A percentile compares a stretch with the other conserved stretches of the same genome.
These are phyloP conservation scores for Penicillium robsamsonii DNA, from an alignment of 495 filamentous ascomycete genomes.

Conservation along the genomic window DNA sequence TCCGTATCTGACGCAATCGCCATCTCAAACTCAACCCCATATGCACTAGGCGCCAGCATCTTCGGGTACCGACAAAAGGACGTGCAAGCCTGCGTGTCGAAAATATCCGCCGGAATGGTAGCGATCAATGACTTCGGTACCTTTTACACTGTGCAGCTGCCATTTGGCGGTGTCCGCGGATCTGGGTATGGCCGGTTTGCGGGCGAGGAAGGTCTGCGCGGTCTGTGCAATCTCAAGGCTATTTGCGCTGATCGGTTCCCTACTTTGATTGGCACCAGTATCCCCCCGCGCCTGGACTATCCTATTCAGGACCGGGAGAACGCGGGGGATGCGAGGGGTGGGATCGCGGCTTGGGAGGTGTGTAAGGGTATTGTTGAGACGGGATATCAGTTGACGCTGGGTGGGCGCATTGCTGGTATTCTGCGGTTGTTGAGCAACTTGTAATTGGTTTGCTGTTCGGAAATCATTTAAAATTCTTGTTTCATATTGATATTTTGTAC, in stretches of 20 bases:
- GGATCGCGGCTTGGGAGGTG: constrained; percentile 55
- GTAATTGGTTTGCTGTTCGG: constrained; percentile 14
- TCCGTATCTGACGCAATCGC: constrained; percentile 59
- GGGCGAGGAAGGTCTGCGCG: constrained; percentile 81
- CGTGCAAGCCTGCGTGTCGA: constrained; percentile 58
- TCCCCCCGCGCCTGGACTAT: constrained; percentile 77
- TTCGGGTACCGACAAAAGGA: constrained; percentile 59
- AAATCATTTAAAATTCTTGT: background rate
- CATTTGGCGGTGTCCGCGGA: constrained; percentile 84
- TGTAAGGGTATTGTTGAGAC: constrained; percentile 61
- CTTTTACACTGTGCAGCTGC: constrained; percentile 88
- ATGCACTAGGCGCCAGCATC: constrained; percentile 78
- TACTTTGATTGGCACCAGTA: constrained; percentile 60
- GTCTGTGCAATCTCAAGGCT: constrained; percentile 81
- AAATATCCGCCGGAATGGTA: constrained; percentile 83
- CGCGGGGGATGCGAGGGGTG: constrained; percentile 46
- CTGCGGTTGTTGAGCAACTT: constrained; percentile 48
- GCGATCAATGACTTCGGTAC: constrained; percentile 91
- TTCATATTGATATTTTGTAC: background rate
- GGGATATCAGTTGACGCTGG: constrained; percentile 56
- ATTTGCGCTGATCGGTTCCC: constrained; percentile 74
- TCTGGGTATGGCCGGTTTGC: constrained; percentile 94
- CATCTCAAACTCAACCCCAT: constrained; percentile 74
- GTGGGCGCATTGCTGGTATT: constrained; percentile 49
- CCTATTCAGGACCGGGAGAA: constrained; percentile 57